These are phyloP conservation scores for Monotropa hypopitys DNA, from an alignment of 179 eudicot species.

Conservation along the genomic window DNA sequence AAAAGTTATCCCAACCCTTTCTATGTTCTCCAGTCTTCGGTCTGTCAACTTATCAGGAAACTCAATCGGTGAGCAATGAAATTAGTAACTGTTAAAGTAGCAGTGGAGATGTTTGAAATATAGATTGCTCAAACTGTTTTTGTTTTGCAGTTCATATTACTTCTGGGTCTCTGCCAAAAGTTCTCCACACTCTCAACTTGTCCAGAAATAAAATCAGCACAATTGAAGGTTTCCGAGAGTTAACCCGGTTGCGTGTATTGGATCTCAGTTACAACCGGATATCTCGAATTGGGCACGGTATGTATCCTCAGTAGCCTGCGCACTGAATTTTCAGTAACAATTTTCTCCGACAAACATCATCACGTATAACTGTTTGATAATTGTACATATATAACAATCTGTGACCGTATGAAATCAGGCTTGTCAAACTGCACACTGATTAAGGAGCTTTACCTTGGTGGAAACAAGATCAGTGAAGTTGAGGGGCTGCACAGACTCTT, in stretches of 20 bases:
- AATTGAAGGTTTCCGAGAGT: conserved; percentile 83
- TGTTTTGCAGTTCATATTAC: conserved; percentile 48
- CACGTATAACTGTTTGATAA: neutral
- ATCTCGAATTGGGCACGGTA: conserved; percentile 81
- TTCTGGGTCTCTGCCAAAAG: conserved; percentile 74
- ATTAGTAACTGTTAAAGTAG: neutral
- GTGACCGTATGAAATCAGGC: conserved; percentile 33
- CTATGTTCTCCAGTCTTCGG: conserved; percentile 60
- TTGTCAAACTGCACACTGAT: conserved; percentile 57
- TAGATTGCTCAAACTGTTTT: neutral
- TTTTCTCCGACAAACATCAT: neutral
- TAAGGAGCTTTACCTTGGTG: conserved; percentile 72
- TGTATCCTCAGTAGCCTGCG: neutral
- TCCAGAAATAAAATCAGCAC: conserved; percentile 67
- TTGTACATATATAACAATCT: neutral
- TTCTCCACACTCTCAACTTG: conserved; percentile 74
- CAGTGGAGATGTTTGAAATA: neutral
- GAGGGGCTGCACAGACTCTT: conserved; percentile 76
- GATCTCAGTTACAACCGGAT: conserved; percentile 78
- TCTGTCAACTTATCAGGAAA: conserved; percentile 78
- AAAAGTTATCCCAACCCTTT: conserved; percentile 52
- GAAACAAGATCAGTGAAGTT: conserved; percentile 76
- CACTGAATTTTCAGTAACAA: neutral
- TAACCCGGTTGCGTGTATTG: conserved; percentile 59
- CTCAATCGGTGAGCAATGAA: conserved; percentile 38